Conservation (phyloP, 176 grass and related monocot genomes). For the Paspalum vaginatum region DNA sequence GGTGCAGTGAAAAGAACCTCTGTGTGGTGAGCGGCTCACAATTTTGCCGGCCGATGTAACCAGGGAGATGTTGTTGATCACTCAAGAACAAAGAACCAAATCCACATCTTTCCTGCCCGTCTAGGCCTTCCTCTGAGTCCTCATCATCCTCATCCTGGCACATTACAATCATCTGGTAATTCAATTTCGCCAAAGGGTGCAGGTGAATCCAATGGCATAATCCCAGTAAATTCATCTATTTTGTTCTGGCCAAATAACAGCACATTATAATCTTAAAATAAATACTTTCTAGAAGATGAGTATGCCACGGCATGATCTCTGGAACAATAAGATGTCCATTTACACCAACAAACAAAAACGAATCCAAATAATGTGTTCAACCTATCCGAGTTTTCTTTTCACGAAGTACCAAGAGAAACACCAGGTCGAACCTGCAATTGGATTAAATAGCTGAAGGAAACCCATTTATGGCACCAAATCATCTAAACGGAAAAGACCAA, state of each 20-base stretch:
- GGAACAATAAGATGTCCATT: not conserved
- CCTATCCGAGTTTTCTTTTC: not conserved
- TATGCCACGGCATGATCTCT: not conserved
- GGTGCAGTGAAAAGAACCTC: not conserved
- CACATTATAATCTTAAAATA: not conserved
- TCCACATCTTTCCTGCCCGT: too few species aligned
- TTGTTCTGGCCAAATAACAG: not conserved
- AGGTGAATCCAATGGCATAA: not conserved
- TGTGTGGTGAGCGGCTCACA: not conserved
- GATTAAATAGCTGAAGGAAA: not conserved
- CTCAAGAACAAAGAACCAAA: not conserved
- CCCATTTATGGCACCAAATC: not conserved
- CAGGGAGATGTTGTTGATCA: not conserved
- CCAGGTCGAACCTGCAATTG: not conserved
- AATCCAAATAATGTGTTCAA: not conserved
- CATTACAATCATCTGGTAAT: not conserved
- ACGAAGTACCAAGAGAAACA: not conserved
- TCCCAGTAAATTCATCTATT: not conserved
- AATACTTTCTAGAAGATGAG: conserved; percentile 1
- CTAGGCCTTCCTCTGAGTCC: too few species aligned
- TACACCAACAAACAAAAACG: not conserved
- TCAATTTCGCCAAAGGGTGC: not conserved
- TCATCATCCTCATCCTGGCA: too few species aligned
- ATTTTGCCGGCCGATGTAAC: not conserved
- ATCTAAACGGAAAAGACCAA: not conserved